Conservation (phyloP, 1,284 basidiomycete species). For the Apiotrichum domesticum region DNA sequence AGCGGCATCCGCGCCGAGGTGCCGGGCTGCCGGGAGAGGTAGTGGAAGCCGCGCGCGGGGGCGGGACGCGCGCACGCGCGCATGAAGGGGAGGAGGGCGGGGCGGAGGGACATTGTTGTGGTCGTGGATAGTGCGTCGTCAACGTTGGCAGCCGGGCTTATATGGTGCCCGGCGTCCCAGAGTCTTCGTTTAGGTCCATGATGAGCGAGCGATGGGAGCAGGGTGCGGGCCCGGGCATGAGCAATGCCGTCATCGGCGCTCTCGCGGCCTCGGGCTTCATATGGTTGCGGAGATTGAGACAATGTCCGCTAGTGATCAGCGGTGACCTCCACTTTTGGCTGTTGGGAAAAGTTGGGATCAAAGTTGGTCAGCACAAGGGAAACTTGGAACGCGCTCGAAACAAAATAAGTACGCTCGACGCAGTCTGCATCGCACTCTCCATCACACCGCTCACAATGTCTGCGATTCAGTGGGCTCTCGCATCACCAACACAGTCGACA, state of each 20-base stretch:
- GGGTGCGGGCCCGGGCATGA: no score
- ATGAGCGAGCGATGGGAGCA: no score
- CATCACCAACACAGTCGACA: constrained; percentile 1
- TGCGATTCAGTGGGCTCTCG: constrained; percentile 27
- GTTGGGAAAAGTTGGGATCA: constrained; percentile 8
- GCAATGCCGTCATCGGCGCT: constrained; percentile 1
- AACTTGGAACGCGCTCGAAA: background rate
- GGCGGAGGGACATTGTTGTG: constrained; percentile 24
- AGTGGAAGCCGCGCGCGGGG: constrained; percentile 18
- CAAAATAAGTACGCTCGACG: background rate
- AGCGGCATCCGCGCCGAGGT: background rate
- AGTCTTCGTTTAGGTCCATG: no score
- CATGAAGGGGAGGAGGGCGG: constrained; percentile 21
- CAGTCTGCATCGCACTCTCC: background rate
- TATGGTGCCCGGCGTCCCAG: no score
- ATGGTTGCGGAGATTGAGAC: no score
- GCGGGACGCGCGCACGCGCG: constrained; percentile 6
- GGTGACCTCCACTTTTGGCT: background rate
- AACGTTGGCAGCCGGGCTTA: no score
- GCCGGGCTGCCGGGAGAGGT: constrained; percentile 7
- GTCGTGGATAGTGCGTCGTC: background rate
- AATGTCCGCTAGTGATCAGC: constrained; percentile 5
- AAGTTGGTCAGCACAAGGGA: constrained; percentile 8
- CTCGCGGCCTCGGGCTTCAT: background rate
- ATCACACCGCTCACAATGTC: constrained; percentile 13